Evolutionary conservation across 768 basidiomycete species (phyloP).

Genomic region (Boletellus emodensis): DNA sequence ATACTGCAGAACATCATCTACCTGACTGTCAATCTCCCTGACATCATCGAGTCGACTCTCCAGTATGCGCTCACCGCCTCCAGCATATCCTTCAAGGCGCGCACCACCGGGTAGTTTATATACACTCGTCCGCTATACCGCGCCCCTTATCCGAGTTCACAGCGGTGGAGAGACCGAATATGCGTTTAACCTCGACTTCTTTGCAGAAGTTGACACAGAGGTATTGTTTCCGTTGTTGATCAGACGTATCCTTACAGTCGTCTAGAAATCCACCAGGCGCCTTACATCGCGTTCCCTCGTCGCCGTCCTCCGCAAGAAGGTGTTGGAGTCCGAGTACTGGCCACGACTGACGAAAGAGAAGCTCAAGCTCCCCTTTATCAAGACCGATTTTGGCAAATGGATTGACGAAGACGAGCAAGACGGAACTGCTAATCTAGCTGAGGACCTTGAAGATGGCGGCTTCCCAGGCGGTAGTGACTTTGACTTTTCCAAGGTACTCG

Average conservation of each 20-base stretch:
- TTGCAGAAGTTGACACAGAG: constrained; percentile 70
- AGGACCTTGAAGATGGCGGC: constrained; percentile 33
- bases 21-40: constrained; percentile 79
- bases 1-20: constrained; percentile 73
- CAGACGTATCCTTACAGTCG: neutral
- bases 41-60: constrained; percentile 60
- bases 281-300: constrained; percentile 63
- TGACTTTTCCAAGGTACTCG: constrained; percentile 60
- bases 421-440: constrained; percentile 42
- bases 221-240: constrained; percentile 34
- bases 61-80: constrained; percentile 56
- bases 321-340: constrained; percentile 77
- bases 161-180: constrained; percentile 57
- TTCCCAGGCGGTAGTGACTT: constrained; percentile 42
- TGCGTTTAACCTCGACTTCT: constrained; percentile 74
- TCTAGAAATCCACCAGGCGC: constrained; percentile 41
- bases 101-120: constrained; percentile 52
- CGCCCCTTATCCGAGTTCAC: constrained; percentile 5
- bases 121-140: neutral
- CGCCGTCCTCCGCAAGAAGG: constrained; percentile 79
- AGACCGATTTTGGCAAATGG: constrained; percentile 96
- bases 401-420: constrained; percentile 97
- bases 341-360: constrained; percentile 90
- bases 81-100: constrained; percentile 60
- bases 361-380: constrained; percentile 72